Evolutionary conservation across 2,329 filamentous ascomycete genomes (phyloP).

Genomic region (Penicillium sp.): DNA sequence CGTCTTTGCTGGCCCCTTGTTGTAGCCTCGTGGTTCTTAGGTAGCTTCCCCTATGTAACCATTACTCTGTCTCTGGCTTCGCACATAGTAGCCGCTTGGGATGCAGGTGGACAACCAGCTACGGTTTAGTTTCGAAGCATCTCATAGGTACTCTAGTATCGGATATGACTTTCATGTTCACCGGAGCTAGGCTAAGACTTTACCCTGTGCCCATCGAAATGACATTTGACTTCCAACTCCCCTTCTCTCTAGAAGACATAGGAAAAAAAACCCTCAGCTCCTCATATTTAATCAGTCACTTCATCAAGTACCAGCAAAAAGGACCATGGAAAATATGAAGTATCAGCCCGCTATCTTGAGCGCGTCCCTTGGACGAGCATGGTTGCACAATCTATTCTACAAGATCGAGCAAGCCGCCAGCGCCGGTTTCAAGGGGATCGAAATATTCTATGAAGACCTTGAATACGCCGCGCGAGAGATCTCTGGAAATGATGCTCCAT

Average conservation of each 20-base stretch:
- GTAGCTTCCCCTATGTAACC: too few species aligned
- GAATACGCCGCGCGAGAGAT: constrained; percentile 58
- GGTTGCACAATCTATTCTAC: constrained; percentile 64
- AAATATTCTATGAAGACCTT: constrained; percentile 78
- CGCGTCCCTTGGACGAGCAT: constrained; percentile 67
- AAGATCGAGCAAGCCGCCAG: constrained; percentile 68
- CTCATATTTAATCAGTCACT: not conserved
- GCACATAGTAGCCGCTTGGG: too few species aligned
- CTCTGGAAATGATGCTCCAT: constrained; percentile 45
- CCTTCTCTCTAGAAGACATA: too few species aligned
- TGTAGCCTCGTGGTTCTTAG: too few species aligned
- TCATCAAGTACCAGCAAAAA: too few species aligned
- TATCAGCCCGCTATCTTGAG: constrained; percentile 24
- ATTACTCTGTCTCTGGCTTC: too few species aligned
- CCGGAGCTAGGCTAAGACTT: constrained; percentile 3
- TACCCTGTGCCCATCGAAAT: not conserved
- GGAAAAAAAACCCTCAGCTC: too few species aligned
- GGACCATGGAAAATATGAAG: constrained; percentile 1
- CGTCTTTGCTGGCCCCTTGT: too few species aligned
- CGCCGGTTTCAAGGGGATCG: constrained; percentile 69
- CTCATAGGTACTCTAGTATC: not conserved
- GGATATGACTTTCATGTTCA: not conserved
- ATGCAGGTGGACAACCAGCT: too few species aligned
- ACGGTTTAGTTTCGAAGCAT: too few species aligned
- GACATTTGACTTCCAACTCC: not conserved